Evolutionary conservation across 768 basidiomycete species (phyloP), one percentile per base, ranked within the genome.

Genomic region (Boletus barrowsii): DNA sequence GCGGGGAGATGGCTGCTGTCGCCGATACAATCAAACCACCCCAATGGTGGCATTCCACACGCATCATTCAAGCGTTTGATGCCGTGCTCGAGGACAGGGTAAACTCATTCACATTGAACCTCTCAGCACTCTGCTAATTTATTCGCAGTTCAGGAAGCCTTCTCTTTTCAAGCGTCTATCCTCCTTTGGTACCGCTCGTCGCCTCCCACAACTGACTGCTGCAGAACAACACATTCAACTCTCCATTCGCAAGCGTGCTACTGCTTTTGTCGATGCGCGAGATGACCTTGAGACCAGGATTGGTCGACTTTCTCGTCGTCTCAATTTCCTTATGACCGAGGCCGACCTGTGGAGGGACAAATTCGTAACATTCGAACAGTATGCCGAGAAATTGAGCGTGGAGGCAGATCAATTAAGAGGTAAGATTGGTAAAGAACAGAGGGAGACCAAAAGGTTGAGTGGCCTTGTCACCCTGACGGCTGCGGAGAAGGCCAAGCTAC

Each of bases 271-370:
- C 39, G 93, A 96, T 66, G 90, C 93, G 11, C 81, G 94, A 35
- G 94, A 95, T 68, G 93, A 94, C 63, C 82, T 96, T 22, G 93
- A 96, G 76, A 90, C 90, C 43, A 95, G 93, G 79, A 93, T 94
- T 59, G 93, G 91, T 30, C 83, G 92, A 40, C 79, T 93, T 30
- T 88, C 86, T 42, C 81, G 91, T 50, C 79, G 92, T 46, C 81
- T 94, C 59, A 93, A 93, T 73, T 94, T 93, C 77, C 76, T 94
- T 63, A 91, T 93, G 88, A 91, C 90, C 2, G 91, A 93, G 70
- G 85, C 84, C 6, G 90, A 93, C 63, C 73, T 93, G 44, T 96
- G 93, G 93, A 79, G 92, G 56, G 88, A 93, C 72, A 95, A 94
- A 67, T 96, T 96, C 62, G 89, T 94, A 47, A 88, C 89, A 14